phyloP scores from a whole-genome alignment of 2,329 filamentous ascomycete species.

The Cladosporium austrohemisphaericum region DNA sequence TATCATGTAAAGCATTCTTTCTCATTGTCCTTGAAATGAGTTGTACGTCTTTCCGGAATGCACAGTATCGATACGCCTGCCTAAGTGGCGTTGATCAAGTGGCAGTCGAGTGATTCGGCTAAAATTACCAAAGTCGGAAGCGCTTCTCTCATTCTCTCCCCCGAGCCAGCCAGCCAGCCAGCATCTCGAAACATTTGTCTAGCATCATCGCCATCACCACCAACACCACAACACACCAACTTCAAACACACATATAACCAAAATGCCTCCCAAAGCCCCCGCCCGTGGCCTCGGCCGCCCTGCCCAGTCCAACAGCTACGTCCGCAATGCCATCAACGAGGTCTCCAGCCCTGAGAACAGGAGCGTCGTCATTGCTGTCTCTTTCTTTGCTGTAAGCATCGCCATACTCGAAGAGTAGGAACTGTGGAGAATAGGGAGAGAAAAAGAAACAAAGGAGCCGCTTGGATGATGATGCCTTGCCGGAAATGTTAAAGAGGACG shows the following conservation, averaged over 20 bases:
- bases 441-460: too few species aligned
- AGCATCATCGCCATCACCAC: slow-evolving; percentile 2
- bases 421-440: background rate
- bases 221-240: slow-evolving; percentile 9
- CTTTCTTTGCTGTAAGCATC: slow-evolving; percentile 48
- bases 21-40: too few species aligned
- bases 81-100: too few species aligned
- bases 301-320: slow-evolving; percentile 36
- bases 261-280: slow-evolving; percentile 28
- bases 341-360: slow-evolving; percentile 49
- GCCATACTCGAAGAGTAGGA: background rate
- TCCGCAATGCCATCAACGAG: slow-evolving; percentile 37
- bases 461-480: too few species aligned
- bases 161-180: background rate
- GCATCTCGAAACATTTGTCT: slow-evolving; percentile 3
- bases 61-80: too few species aligned
- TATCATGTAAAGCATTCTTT: too few species aligned
- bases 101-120: too few species aligned
- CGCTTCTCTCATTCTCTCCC: too few species aligned
- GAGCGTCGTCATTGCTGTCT: slow-evolving; percentile 45
- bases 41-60: too few species aligned
- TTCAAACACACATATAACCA: slow-evolving; percentile 15
- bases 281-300: slow-evolving; percentile 20
- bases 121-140: too few species aligned
- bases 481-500: background rate